Evolutionary conservation across 352 stramenopile genomes (phyloP).

Genomic region (Phytophthora chlamydospora): DNA sequence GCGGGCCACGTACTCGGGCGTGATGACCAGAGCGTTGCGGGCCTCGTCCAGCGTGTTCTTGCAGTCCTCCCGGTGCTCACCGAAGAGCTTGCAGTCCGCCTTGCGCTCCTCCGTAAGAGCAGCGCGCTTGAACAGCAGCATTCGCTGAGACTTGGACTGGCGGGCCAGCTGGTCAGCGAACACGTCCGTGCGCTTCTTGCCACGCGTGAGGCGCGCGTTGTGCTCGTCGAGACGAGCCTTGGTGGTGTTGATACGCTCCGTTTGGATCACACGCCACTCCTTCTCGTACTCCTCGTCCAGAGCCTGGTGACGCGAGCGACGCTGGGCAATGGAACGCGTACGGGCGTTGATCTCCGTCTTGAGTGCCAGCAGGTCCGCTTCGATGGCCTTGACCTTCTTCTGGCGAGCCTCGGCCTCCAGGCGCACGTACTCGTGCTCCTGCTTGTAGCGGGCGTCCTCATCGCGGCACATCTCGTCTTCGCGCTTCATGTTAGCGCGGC

Average conservation of each 20-base stretch:
- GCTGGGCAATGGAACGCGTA: slow-evolving; percentile 74
- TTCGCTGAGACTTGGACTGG: slow-evolving; percentile 84
- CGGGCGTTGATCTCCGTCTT: slow-evolving; percentile 84
- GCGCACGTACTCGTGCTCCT: slow-evolving; percentile 87
- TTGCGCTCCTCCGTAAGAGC: slow-evolving; percentile 87
- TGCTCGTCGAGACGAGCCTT: slow-evolving; percentile 74
- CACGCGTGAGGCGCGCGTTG: slow-evolving; percentile 65
- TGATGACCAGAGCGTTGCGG: slow-evolving; percentile 73
- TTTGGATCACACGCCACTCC: slow-evolving; percentile 83
- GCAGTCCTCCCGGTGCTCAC: slow-evolving; percentile 86
- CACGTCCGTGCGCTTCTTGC: slow-evolving; percentile 87
- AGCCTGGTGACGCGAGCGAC: slow-evolving; percentile 69
- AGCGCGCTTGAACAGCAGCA: slow-evolving; percentile 88
- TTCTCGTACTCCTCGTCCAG: slow-evolving; percentile 87
- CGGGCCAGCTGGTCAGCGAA: slow-evolving; percentile 80
- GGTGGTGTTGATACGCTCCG: slow-evolving; percentile 64
- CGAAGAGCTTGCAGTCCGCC: slow-evolving; percentile 78
- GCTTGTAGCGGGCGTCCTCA: slow-evolving; percentile 83
- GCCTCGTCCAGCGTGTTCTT: slow-evolving; percentile 78
- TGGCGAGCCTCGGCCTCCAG: slow-evolving; percentile 73
- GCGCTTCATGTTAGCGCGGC: slow-evolving; percentile 89
- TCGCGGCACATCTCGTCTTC: slow-evolving; percentile 89
- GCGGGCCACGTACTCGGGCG: slow-evolving; percentile 84
- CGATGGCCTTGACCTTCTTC: slow-evolving; percentile 86
- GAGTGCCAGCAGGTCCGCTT: slow-evolving; percentile 73